These are phyloP conservation scores for Nigrospora osmanthi DNA, from an alignment of 2,329 filamentous ascomycete species.

Conservation along the genomic window DNA sequence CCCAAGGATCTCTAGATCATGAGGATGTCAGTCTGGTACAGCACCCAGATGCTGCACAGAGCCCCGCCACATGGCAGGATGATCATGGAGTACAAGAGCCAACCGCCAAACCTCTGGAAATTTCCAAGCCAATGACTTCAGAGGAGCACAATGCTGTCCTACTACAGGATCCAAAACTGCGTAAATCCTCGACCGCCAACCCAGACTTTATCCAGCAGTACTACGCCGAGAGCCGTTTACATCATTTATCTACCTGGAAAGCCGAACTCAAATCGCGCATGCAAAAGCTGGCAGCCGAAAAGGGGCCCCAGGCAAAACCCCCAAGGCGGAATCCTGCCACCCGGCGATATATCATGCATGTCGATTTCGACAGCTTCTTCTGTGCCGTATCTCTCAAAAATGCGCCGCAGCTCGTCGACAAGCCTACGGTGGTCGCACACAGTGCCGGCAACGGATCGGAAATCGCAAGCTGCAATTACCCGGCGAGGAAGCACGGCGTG, in stretches of 20 bases:
- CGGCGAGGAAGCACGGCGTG: slow-evolving; percentile 75
- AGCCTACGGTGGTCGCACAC: slow-evolving; percentile 85
- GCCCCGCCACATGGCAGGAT: too few species aligned
- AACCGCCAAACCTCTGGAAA: not conserved
- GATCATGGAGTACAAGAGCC: not conserved
- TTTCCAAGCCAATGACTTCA: slow-evolving; percentile 52
- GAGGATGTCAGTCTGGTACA: not conserved
- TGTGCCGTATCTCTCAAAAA: slow-evolving; percentile 82
- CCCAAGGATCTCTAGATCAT: not conserved
- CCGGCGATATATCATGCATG: slow-evolving; percentile 81
- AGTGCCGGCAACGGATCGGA: slow-evolving; percentile 80
- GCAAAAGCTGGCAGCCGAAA: slow-evolving; percentile 71
- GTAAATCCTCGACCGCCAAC: slow-evolving; percentile 85
- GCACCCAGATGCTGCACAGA: not conserved
- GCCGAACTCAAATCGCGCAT: slow-evolving; percentile 85
- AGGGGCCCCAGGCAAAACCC: slow-evolving; percentile 34
- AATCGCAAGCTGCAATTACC: slow-evolving; percentile 96
- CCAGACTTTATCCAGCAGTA: slow-evolving; percentile 91
- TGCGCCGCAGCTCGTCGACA: slow-evolving; percentile 65
- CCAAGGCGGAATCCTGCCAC: slow-evolving; percentile 50
- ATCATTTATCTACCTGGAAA: slow-evolving; percentile 96
- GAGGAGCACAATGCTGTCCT: slow-evolving; percentile 89
- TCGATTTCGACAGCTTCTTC: slow-evolving; percentile 98
- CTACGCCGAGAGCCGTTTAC: slow-evolving; percentile 88
- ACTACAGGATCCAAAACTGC: slow-evolving; percentile 74